These are phyloP conservation scores for Salix brachista DNA, from an alignment of 345 rosid genomes.

Conservation along the genomic window DNA sequence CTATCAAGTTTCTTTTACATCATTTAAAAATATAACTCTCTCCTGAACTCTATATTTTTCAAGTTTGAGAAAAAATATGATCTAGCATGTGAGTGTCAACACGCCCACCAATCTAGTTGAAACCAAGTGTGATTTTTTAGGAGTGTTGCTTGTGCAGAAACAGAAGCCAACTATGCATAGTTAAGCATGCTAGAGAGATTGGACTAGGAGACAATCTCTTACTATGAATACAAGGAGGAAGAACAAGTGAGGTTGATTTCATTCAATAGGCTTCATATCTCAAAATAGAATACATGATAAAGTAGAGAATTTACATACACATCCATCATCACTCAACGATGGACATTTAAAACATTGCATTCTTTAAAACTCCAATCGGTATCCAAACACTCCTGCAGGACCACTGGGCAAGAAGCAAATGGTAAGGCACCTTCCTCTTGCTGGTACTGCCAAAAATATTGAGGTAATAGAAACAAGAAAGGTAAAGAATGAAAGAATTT, in stretches of 20 bases:
- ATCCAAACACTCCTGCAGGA: background rate
- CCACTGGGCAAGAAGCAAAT: background rate
- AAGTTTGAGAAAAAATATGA: no score
- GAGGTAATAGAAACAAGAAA: background rate
- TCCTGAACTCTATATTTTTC: no score
- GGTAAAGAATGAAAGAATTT: slow-evolving; percentile 13
- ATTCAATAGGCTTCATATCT: background rate
- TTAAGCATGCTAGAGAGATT: background rate
- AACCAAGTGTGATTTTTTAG: no score
- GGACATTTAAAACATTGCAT: background rate
- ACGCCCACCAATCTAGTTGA: no score
- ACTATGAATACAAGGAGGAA: background rate
- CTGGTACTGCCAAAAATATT: background rate
- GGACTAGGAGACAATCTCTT: background rate
- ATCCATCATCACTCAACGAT: background rate
- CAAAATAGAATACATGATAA: background rate
- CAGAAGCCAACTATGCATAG: background rate
- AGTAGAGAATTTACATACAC: background rate
- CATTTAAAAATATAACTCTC: no score
- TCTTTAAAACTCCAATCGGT: background rate
- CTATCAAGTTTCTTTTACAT: no score
- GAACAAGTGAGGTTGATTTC: background rate
- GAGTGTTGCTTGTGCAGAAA: background rate
- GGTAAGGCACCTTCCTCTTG: background rate
- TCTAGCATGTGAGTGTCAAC: no score